Evolutionary conservation across 108 stramenopile genomes (phyloP), one percentile per base, ranked within the genome.

Genomic region (Parmales sp.): DNA sequence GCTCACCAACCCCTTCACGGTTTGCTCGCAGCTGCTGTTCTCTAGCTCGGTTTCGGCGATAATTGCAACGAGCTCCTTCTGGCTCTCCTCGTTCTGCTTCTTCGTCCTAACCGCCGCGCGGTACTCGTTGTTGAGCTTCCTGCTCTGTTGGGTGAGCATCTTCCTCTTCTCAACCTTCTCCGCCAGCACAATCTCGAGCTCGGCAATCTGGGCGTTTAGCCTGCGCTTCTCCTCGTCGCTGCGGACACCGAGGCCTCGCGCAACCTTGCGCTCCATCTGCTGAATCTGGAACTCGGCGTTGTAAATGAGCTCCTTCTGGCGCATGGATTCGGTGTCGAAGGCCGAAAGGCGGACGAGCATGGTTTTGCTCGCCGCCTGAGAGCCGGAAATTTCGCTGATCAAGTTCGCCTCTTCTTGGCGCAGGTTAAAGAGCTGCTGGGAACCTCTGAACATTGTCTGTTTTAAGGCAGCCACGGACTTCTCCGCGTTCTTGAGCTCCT

Each of bases 261-360:
- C 88, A 29, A 92, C 82, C 60, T 89, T 88, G 46, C 83, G 71
- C 70, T 88, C 89, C 74, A 88, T 85, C 64, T 83, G 84, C 70
- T 90, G 85, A 19, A 90, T 86, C 76, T 92, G 84, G 70, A 89
- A 90, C 76, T 88, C 89, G 34, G 85, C 87, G 50, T 82, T 83
- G 74, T 87, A 86, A 37, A 90, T 48, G 8, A 92, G 78, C 81
- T 90, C 89, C 63, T 81, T 69, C 70, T 92, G 90, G n/a, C 83
- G 69, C 31, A 73, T 39, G 43, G 69, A 51, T 66, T 89, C 83
- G 16, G 46, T 54, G 39, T 90, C 90, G 34, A 92, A 76, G 22
- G 72, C 66, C 60, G 66, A 69, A 1, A 90, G 51, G 67, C 89
- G 84, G 41, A 73, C 64, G 28, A 70, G 43, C 26, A 88, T 71